These are phyloP conservation scores for Pseudonitzschia multistriata DNA, from an alignment of 108 stramenopile species.

Conservation along the genomic window DNA sequence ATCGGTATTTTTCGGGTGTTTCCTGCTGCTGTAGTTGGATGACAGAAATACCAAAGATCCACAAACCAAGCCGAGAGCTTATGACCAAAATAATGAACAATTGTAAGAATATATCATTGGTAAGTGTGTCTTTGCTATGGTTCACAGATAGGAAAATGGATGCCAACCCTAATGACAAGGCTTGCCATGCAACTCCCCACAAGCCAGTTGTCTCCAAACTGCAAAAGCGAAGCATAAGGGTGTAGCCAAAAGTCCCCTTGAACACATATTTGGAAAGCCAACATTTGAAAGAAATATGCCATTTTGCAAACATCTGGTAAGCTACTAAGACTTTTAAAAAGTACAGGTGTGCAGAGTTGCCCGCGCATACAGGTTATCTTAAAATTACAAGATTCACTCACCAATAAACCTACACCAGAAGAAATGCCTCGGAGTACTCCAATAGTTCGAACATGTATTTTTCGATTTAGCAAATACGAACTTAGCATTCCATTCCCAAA, in stretches of 20 bases:
- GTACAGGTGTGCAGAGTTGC: not conserved
- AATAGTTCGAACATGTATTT: constrained; percentile 26
- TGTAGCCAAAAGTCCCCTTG: constrained; percentile 42
- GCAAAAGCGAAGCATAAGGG: constrained; percentile 12
- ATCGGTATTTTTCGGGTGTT: constrained; percentile 34
- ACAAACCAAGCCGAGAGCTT: constrained; percentile 44
- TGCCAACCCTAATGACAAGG: constrained; percentile 25
- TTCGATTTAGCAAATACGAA: constrained; percentile 38
- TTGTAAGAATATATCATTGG: constrained; percentile 15
- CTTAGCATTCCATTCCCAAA: constrained; percentile 45
- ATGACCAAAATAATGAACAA: constrained; percentile 43
- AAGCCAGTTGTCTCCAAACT: constrained; percentile 37
- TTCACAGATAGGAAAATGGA: not conserved
- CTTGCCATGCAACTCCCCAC: constrained; percentile 46
- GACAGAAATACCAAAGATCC: constrained; percentile 51
- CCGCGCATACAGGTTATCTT: too few species aligned
- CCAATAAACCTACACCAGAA: constrained; percentile 36
- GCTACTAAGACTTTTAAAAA: not conserved
- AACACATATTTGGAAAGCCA: not conserved
- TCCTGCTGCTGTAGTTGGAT: constrained; percentile 46
- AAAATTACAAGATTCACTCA: not conserved
- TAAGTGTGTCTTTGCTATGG: constrained; percentile 8
- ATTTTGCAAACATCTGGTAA: not conserved
- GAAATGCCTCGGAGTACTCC: constrained; percentile 43
- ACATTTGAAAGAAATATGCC: not conserved